Evolutionary conservation across 495 filamentous ascomycete genomes (phyloP).

Genomic region (Podospora fimiseda): DNA sequence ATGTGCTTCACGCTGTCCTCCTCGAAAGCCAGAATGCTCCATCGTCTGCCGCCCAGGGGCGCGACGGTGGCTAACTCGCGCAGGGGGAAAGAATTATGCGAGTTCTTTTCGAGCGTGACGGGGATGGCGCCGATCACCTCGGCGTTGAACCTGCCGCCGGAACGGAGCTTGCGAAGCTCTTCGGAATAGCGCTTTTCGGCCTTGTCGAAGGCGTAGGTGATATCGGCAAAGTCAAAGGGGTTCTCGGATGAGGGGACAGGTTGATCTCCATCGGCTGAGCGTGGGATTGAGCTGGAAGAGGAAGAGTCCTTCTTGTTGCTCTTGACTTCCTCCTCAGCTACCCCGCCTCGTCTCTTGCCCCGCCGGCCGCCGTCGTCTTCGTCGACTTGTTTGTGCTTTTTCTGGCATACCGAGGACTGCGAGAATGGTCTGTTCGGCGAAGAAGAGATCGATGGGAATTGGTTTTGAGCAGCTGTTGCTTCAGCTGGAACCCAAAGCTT

Average conservation of each 20-base stretch:
- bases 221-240: constrained; percentile 60
- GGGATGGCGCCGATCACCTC: constrained; percentile 58
- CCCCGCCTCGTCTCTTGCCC: neutral
- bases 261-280: constrained; percentile 8
- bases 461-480: neutral
- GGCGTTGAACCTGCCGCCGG: constrained; percentile 60
- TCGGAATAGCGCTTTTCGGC: constrained; percentile 52
- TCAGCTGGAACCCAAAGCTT: no score
- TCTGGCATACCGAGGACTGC: constrained; percentile 5
- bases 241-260: constrained; percentile 38
- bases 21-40: constrained; percentile 55
- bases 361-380: neutral
- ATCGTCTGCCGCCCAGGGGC: constrained; percentile 60
- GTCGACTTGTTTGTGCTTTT: neutral
- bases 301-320: neutral
- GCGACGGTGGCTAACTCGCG: constrained; percentile 72
- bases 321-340: neutral
- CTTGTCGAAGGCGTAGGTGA: constrained; percentile 53
- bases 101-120: constrained; percentile 52
- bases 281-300: neutral
- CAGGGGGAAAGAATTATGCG: constrained; percentile 44
- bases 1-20: constrained; percentile 63
- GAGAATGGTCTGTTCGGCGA: constrained; percentile 9
- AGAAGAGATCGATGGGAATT: neutral
- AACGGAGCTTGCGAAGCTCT: constrained; percentile 55